Percentiles rank a stretch among this genome's conserved stretches.
Evolutionary conservation across 352 stramenopile genomes (phyloP).

Genomic region (Globisporangium iwayamae): DNA sequence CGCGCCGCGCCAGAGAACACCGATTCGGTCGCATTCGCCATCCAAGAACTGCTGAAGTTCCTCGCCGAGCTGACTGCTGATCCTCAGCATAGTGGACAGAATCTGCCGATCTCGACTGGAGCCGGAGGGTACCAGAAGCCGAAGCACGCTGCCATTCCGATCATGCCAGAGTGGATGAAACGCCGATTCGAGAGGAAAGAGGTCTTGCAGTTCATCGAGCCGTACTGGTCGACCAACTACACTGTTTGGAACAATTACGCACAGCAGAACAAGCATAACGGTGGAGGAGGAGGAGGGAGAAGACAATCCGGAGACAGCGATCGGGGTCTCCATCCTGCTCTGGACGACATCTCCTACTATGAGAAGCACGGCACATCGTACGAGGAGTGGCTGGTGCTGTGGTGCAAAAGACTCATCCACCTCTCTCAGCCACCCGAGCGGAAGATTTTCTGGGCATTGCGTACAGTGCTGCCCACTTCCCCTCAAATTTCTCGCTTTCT

Average conservation of each 20-base stretch:
- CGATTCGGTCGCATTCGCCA: constrained; percentile 76
- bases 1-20: constrained; percentile 81
- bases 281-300: constrained; percentile 15
- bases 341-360: constrained; percentile 62
- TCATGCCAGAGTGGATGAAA: constrained; percentile 86
- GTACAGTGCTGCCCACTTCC: constrained; percentile 55
- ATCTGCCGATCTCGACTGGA: constrained; percentile 9
- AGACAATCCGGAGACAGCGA: constrained; percentile 19
- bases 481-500: constrained; percentile 77
- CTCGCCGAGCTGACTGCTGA: constrained; percentile 67
- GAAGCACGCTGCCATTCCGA: constrained; percentile 11
- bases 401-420: constrained; percentile 71
- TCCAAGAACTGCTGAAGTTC: constrained; percentile 85
- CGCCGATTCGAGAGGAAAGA: constrained; percentile 78
- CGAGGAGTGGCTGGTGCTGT: constrained; percentile 79
- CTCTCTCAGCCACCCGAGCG: constrained; percentile 76
- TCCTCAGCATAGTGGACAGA: constrained; percentile 71
- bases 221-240: constrained; percentile 90
- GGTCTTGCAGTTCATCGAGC: constrained; percentile 84
- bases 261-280: constrained; percentile 11
- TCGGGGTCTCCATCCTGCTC: constrained; percentile 16
- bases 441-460: constrained; percentile 81
- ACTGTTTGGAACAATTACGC: constrained; percentile 23
- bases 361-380: constrained; percentile 73
- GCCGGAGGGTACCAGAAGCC: constrained; percentile 12